These are phyloP conservation scores for Yarrowia phangngaensis DNA, from an alignment of 805 yeast genomes.

Conservation along the genomic window DNA sequence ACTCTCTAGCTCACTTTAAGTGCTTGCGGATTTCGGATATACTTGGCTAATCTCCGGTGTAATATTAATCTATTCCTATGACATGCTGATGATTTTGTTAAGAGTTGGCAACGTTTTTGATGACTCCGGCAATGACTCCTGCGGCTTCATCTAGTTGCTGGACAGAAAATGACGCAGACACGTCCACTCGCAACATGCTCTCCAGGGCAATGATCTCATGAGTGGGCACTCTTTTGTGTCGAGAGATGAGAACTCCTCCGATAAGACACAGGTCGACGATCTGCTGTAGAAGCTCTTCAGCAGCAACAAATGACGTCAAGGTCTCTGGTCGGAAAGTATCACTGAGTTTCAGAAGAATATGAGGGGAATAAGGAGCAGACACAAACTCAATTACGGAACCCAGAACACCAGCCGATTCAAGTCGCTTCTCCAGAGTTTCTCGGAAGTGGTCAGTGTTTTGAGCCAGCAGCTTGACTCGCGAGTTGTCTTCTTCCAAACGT, in stretches of 20 bases:
- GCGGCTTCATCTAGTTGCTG: conserved; percentile 15
- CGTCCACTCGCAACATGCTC: conserved; percentile 42
- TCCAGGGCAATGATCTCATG: conserved; percentile 71
- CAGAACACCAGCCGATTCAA: not conserved
- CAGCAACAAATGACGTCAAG: conserved; percentile 35
- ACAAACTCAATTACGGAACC: conserved; percentile 7
- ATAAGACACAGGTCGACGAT: conserved; percentile 57
- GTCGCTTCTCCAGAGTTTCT: conserved; percentile 26
- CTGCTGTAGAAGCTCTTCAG: conserved; percentile 47
- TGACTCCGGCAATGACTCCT: conserved; percentile 9
- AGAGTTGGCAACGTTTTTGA: conserved; percentile 1
- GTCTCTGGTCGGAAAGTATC: conserved; percentile 37
- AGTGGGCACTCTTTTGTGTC: conserved; percentile 59
- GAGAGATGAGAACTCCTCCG: conserved; percentile 57
- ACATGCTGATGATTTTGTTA: not conserved
- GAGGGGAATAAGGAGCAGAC: conserved; percentile 50
- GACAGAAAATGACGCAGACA: conserved; percentile 1
- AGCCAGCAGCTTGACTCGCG: conserved; percentile 30
- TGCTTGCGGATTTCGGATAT: too few relatives aligned
- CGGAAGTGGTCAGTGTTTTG: conserved; percentile 31
- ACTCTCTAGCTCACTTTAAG: too few relatives aligned
- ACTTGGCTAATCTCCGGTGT: too few relatives aligned
- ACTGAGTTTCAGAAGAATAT: conserved; percentile 60
- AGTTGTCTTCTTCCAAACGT: conserved; percentile 37
- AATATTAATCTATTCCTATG: too few relatives aligned